Evolutionary conservation across 345 rosid genomes (phyloP), one percentile per base, ranked within the genome.

Genomic region (Populus simonii): DNA sequence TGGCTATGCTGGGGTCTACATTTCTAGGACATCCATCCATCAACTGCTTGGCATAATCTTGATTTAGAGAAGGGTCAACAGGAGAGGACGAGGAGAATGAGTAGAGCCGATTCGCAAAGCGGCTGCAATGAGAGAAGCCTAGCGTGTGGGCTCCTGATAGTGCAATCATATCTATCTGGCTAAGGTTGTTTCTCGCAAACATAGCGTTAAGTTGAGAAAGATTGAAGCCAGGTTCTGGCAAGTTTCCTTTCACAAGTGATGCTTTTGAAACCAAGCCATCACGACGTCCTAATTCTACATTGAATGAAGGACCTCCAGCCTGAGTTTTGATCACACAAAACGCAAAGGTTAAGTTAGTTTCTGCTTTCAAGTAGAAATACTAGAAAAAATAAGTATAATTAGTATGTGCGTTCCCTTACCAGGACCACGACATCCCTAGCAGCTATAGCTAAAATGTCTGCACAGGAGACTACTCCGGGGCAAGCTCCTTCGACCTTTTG

Each of bases 111-210:
- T 88, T 77, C 2, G 91, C 83, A 5, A 96, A 90, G 66, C 93
- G 91, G 72, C 62, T 13, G 83, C 96, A 96, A 73, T 93, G 97
- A 62, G 98, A 92, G 86, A 92, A 93, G 61, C 98, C 98, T 6
- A 96, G 8, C 0, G 98, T 93, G 74, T 96, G 99, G 13, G 92
- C 94, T n/a, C 97, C 99, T 0, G 96, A 96, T 38, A 96, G 92
- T 16, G 98, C 97, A 68, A 96, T 85, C 99, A 92, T 89, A 72
- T 96, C 98, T 20, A 79, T 39, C 66, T 90, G 87, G 23, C 74
- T 87, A 3, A 96, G 94, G 74, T 73, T 78, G 84, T 92, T 72
- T 8, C 73, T 83, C 62, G 87, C 89, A 59, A 29, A 29, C 2
- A 89, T 77, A 2, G 87, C 1, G 22, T 74, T 85, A 6, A 93